Percentiles rank a stretch among this genome's conserved stretches.
Conservation (phyloP, 768 basidiomycete species). For the Multifurca ochricompacta region DNA sequence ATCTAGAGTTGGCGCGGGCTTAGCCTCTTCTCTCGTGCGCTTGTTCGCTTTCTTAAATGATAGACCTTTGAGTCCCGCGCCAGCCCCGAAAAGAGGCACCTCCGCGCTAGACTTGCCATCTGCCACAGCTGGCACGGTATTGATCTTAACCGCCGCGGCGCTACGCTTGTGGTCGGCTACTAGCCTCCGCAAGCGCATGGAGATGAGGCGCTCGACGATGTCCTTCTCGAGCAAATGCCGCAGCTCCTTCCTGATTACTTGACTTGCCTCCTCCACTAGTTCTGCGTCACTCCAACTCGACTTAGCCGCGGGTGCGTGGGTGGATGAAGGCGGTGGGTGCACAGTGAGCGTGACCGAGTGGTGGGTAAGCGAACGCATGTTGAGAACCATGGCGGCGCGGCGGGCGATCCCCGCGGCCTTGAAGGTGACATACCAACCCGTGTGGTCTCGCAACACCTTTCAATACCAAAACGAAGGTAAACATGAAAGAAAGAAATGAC, state of each 20-base stretch:
- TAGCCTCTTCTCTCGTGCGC: slow-evolving; percentile 31
- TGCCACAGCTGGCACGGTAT: slow-evolving; percentile 14
- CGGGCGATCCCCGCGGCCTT: slow-evolving; percentile 50
- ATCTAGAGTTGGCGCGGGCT: slow-evolving; percentile 21
- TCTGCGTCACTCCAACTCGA: slow-evolving; percentile 46
- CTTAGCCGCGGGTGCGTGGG: slow-evolving; percentile 30
- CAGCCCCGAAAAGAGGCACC: slow-evolving; percentile 30
- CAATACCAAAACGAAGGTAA: slow-evolving; percentile 8
- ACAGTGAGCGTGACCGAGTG: slow-evolving; percentile 52
- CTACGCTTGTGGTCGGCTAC: slow-evolving; percentile 46
- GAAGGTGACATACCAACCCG: slow-evolving; percentile 81
- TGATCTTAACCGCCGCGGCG: slow-evolving; percentile 26
- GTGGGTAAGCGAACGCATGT: slow-evolving; percentile 46
- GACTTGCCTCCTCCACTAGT: slow-evolving; percentile 47
- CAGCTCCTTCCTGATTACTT: slow-evolving; percentile 52
- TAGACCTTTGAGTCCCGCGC: slow-evolving; percentile 39
- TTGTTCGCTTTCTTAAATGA: slow-evolving; percentile 40
- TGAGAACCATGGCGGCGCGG: slow-evolving; percentile 59
- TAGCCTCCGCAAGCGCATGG: slow-evolving; percentile 42
- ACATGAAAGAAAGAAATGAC: background rate
- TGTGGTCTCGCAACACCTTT: slow-evolving; percentile 63
- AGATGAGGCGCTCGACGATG: slow-evolving; percentile 53
- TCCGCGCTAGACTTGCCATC: slow-evolving; percentile 27
- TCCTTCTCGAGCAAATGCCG: slow-evolving; percentile 52
- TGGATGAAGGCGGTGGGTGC: slow-evolving; percentile 35